Conservation (phyloP, 352 stramenopile genomes). For the Globisporangium sylvaticum region DNA sequence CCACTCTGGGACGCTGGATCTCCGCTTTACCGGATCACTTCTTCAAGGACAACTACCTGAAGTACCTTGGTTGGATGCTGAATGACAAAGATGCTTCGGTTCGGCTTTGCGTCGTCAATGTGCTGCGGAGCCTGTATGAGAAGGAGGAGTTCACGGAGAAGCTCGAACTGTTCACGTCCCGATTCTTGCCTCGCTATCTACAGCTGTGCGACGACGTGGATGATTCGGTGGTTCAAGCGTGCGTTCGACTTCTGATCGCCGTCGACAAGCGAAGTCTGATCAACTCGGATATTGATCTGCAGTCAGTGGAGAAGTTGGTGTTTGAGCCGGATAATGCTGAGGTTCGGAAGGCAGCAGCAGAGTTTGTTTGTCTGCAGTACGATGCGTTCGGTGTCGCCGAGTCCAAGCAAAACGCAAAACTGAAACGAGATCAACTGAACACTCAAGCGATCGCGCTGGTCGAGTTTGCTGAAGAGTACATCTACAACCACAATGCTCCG, state of each 20-base stretch:
- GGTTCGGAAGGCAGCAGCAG: slow-evolving; percentile 75
- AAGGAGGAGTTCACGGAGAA: slow-evolving; percentile 59
- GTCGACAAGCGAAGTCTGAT: slow-evolving; percentile 83
- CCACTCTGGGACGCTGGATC: slow-evolving; percentile 83
- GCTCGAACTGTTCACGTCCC: slow-evolving; percentile 75
- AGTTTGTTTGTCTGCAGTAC: slow-evolving; percentile 88
- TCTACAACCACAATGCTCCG: slow-evolving; percentile 60
- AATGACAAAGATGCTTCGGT: slow-evolving; percentile 88
- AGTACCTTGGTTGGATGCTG: slow-evolving; percentile 95
- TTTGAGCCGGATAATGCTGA: slow-evolving; percentile 68
- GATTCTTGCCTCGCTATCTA: slow-evolving; percentile 73
- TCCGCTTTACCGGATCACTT: slow-evolving; percentile 87
- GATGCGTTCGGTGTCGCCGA: slow-evolving; percentile 82
- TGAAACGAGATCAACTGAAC: slow-evolving; percentile 82
- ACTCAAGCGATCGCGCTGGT: slow-evolving; percentile 86
- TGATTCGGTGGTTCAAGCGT: slow-evolving; percentile 59
- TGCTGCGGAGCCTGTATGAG: slow-evolving; percentile 84
- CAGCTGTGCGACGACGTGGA: slow-evolving; percentile 83
- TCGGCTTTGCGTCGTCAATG: slow-evolving; percentile 75
- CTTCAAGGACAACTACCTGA: slow-evolving; percentile 92
- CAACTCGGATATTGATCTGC: slow-evolving; percentile 69
- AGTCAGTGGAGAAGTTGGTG: slow-evolving; percentile 74
- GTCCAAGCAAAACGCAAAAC: slow-evolving; percentile 48
- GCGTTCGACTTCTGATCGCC: slow-evolving; percentile 71
- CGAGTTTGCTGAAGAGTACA: slow-evolving; percentile 88